Conservation (phyloP, 2,329 filamentous ascomycete genomes). For the Albophoma yamanashiensis region DNA sequence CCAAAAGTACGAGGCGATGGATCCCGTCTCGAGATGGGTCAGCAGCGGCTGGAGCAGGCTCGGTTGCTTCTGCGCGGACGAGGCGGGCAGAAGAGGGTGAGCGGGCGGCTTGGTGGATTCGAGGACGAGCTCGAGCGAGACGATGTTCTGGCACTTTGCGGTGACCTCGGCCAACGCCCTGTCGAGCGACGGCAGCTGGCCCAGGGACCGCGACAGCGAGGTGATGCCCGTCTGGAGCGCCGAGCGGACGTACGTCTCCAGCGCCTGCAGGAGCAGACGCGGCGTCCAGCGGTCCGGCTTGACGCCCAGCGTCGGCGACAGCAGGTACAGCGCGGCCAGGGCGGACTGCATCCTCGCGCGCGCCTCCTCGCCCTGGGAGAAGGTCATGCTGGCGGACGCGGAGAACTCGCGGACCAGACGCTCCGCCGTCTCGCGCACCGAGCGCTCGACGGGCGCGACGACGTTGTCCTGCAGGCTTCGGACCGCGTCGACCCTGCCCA, state of each 20-base stretch:
- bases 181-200: conserved; percentile 72
- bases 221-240: conserved; percentile 70
- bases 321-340: conserved; percentile 64
- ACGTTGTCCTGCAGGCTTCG: conserved; percentile 59
- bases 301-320: conserved; percentile 55
- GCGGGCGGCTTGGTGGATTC: conserved; percentile 53
- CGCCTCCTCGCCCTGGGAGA: conserved; percentile 60
- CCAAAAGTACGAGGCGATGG: conserved; percentile 88
- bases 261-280: conserved; percentile 58
- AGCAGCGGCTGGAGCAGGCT: conserved; percentile 64
- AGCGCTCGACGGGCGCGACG: conserved; percentile 60
- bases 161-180: conserved; percentile 73
- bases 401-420: conserved; percentile 78
- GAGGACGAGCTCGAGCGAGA: conserved; percentile 75
- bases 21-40: conserved; percentile 73
- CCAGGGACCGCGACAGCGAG: conserved; percentile 62
- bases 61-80: conserved; percentile 23
- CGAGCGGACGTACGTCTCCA: conserved; percentile 75
- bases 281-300: conserved; percentile 51
- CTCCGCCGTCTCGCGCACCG: conserved; percentile 62
- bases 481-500: conserved; percentile 66
- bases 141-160: conserved; percentile 77
- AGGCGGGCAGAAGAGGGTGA: conserved; percentile 51
- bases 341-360: conserved; percentile 65
- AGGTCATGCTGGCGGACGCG: conserved; percentile 47